phyloP scores from a whole-genome alignment of 495 filamentous ascomycete species.

The Neurospora sp. region DNA sequence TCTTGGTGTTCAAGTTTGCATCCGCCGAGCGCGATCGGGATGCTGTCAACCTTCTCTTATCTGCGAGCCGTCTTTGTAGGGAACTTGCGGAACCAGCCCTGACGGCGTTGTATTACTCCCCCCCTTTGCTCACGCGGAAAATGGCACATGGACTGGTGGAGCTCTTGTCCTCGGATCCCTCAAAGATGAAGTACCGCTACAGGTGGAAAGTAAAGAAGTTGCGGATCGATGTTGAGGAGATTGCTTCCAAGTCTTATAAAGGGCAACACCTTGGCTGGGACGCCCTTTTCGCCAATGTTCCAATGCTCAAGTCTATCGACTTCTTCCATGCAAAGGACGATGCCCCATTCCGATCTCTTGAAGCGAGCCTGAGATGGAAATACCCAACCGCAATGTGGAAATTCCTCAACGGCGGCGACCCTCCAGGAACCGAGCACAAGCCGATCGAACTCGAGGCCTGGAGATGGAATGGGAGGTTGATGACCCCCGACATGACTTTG shows the following conservation, averaged over 20 bases:
- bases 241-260: constrained; percentile 20
- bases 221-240: constrained; percentile 47
- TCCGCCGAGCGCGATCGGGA: constrained; percentile 40
- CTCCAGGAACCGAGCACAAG: neutral
- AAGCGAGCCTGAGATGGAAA: constrained; percentile 45
- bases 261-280: constrained; percentile 33
- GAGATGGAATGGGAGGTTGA: constrained; percentile 68
- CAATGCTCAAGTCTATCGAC: constrained; percentile 43
- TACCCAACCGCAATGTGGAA: constrained; percentile 53
- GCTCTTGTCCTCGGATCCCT: constrained; percentile 27
- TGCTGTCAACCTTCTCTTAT: constrained; percentile 47
- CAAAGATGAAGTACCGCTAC: constrained; percentile 42
- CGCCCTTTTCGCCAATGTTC: constrained; percentile 31
- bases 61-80: constrained; percentile 52
- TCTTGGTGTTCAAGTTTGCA: constrained; percentile 58
- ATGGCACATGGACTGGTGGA: constrained; percentile 32
- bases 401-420: constrained; percentile 27
- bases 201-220: constrained; percentile 59
- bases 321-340: constrained; percentile 44
- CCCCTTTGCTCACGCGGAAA: constrained; percentile 43
- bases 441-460: constrained; percentile 49
- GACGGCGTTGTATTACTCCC: constrained; percentile 59
- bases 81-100: constrained; percentile 65
- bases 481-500: constrained; percentile 38
- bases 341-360: constrained; percentile 42